Percentiles rank a stretch among this genome's conserved stretches.
These are phyloP conservation scores for Mycosphaerella sp. DNA, from an alignment of 2,329 filamentous ascomycete genomes.

Conservation along the genomic window DNA sequence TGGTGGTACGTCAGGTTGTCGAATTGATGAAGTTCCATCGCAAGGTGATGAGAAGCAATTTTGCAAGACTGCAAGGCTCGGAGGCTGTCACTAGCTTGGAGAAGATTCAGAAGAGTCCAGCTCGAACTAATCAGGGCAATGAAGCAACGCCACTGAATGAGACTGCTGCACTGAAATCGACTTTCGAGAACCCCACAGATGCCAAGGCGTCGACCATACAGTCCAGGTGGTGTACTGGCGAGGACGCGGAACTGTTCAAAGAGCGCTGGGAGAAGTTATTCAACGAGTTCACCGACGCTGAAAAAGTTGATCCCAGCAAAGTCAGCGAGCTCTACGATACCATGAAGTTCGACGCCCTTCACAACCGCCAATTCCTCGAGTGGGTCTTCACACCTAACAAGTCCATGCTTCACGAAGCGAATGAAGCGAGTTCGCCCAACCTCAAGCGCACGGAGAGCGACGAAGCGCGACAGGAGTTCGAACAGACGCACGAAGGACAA, in stretches of 20 bases:
- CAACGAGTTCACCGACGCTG: constrained; percentile 88
- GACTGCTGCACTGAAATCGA: neutral
- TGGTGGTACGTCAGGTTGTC: constrained; percentile 86
- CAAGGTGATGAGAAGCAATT: constrained; percentile 91
- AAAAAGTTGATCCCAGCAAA: constrained; percentile 98
- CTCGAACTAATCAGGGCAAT: constrained; percentile 36
- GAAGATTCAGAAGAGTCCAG: constrained; percentile 46
- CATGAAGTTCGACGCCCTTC: constrained; percentile 98
- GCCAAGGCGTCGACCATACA: constrained; percentile 53
- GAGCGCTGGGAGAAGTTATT: constrained; percentile 99
- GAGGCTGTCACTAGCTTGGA: constrained; percentile 55
- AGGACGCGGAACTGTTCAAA: constrained; percentile 89
- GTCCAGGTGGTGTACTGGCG: constrained; percentile 89
- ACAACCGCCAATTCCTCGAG: constrained; percentile 93
- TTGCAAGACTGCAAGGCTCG: constrained; percentile 62
- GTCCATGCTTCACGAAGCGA: constrained; percentile 63
- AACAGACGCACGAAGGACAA: constrained; percentile 28
- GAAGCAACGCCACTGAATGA: constrained; percentile 7
- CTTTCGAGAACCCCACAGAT: constrained; percentile 31
- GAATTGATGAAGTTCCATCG: constrained; percentile 98
- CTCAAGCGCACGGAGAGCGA: constrained; percentile 31
- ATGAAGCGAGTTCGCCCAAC: constrained; percentile 19
- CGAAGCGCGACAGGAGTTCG: constrained; percentile 29
- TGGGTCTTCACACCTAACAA: constrained; percentile 92
- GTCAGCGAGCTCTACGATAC: constrained; percentile 98